Percentiles rank a stretch among this genome's conserved stretches.
These are phyloP conservation scores for Pseudogymnoascus sp. DNA, from an alignment of 2,329 filamentous ascomycete genomes.

Conservation along the genomic window DNA sequence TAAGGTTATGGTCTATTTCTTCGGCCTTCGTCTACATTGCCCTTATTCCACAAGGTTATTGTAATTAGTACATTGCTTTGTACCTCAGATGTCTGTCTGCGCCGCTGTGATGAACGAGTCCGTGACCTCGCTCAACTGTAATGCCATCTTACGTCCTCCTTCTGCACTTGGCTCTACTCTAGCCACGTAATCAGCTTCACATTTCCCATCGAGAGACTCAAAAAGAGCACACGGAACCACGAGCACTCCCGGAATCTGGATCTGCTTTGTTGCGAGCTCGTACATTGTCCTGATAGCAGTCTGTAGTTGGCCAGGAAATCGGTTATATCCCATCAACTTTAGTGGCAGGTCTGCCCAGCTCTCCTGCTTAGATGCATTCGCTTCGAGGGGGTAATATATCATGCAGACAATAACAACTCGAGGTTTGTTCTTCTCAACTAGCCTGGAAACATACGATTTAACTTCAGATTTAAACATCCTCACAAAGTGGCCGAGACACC, in stretches of 20 bases:
- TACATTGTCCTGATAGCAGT: conserved; percentile 15
- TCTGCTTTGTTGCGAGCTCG: conserved; percentile 13
- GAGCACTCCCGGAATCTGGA: conserved; percentile 11
- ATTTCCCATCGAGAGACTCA: conserved; percentile 16
- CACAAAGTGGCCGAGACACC: conserved; percentile 14
- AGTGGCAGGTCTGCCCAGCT: conserved; percentile 16
- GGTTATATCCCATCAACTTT: conserved; percentile 15
- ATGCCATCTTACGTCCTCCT: conserved; percentile 16
- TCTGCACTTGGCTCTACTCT: conserved; percentile 18
- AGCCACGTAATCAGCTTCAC: conserved; percentile 13
- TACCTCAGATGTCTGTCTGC: background rate
- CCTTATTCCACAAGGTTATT: too few species aligned
- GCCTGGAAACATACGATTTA: conserved; percentile 14
- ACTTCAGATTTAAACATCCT: conserved; percentile 16
- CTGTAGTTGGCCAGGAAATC: conserved; percentile 15
- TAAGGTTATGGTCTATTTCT: too few species aligned
- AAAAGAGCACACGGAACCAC: conserved; percentile 17
- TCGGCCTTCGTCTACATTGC: too few species aligned
- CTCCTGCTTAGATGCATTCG: conserved; percentile 8
- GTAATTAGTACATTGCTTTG: too few species aligned
- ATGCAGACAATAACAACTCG: conserved; percentile 16
- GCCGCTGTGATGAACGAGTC: conserved; percentile 8
- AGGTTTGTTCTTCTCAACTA: conserved; percentile 15
- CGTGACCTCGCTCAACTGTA: conserved; percentile 11
- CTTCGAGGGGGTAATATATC: conserved; percentile 18